Conservation (phyloP, 2,329 filamentous ascomycete species). For the Microdochium bolleyi region DNA sequence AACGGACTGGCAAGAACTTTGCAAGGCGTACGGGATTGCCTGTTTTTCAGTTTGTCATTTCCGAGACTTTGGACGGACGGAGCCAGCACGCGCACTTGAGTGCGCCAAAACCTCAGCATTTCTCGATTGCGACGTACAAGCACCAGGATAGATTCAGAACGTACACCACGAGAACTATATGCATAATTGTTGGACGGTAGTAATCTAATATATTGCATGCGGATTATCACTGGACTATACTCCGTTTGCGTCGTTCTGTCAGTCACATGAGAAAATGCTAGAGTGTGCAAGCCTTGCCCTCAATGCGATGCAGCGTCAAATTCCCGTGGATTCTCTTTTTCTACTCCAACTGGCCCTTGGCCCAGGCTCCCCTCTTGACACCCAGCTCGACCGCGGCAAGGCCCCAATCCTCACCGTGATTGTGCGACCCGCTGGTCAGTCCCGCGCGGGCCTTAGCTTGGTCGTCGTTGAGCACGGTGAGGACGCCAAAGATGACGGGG, state of each 20-base stretch:
- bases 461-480: conserved; percentile 83
- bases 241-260: no score
- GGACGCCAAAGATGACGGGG: conserved; percentile 83
- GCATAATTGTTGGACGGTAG: no score
- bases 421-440: conserved; percentile 61
- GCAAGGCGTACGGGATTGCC: background rate
- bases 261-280: no score
- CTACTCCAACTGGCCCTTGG: conserved; percentile 54
- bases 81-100: no score
- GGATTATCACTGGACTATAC: background rate
- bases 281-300: no score
- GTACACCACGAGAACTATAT: no score
- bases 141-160: background rate
- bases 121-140: no score
- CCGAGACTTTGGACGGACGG: background rate
- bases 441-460: conserved; percentile 84
- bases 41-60: background rate
- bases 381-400: conserved; percentile 90
- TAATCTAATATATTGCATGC: conserved; percentile 3
- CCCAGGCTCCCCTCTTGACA: conserved; percentile 79
- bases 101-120: no score
- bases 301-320: no score
- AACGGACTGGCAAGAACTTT: background rate
- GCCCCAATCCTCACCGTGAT: conserved; percentile 97
- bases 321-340: conserved; percentile 1